Conservation (phyloP, 2,329 filamentous ascomycete species). For the Alternaria solani region DNA sequence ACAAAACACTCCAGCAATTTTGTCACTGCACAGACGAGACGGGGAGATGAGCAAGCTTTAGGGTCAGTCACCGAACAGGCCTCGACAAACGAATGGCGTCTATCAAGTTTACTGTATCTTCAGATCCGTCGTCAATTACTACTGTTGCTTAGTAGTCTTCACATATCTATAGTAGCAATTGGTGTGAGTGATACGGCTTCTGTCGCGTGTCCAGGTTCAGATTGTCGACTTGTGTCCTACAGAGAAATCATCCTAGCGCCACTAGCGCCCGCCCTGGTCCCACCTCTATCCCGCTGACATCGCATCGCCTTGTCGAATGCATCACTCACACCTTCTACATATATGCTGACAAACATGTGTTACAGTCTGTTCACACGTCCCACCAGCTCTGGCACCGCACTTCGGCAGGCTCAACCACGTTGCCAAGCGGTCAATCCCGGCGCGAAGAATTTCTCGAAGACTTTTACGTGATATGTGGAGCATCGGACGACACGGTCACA, state of each 20-base stretch:
- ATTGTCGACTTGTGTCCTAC: background rate
- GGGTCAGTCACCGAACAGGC: background rate
- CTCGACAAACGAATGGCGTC: background rate
- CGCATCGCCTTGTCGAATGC: conserved; percentile 8
- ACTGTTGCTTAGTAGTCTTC: background rate
- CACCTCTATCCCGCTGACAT: conserved; percentile 8
- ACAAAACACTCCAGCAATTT: background rate
- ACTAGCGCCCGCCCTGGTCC: conserved; percentile 14
- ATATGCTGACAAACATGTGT: background rate
- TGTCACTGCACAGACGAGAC: background rate
- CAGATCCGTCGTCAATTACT: background rate
- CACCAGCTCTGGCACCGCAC: conserved; percentile 5
- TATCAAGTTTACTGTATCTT: background rate
- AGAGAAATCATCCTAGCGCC: background rate
- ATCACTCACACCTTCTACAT: conserved; percentile 2
- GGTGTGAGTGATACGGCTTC: background rate
- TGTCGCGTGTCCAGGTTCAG: conserved; percentile 3
- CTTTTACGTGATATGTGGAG: conserved; percentile 46
- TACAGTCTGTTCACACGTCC: background rate
- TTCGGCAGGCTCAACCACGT: conserved; percentile 21
- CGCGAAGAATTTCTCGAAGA: conserved; percentile 37
- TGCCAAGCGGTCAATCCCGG: conserved; percentile 33
- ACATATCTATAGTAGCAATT: background rate
- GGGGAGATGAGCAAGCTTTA: background rate
- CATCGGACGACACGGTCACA: conserved; percentile 27